Evolutionary conservation across 73 alveolate genomes (phyloP), one percentile per base, ranked within the genome.

Genomic region (Blepharisma stoltei): DNA sequence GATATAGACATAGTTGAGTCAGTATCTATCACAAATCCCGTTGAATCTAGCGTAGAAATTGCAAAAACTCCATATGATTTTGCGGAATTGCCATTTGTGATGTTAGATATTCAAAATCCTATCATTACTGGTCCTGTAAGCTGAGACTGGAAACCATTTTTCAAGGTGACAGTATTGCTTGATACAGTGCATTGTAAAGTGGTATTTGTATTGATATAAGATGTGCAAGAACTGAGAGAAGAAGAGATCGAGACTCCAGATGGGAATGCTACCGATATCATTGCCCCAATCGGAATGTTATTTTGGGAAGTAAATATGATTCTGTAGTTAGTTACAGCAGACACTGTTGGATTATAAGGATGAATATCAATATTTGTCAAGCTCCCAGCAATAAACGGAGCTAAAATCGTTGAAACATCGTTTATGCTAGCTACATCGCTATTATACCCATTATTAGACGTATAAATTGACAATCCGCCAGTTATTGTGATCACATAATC

Each of bases 261-360:
- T 1, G 41, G 41, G 3, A 32, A 32, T 32, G 41, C 41, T 3
- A 32, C 41, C 3, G 41, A 32, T 32, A 32, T 32, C 41, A 32
- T 32, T 32, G 41, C 41, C 0, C 41, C 41, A 32, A 32, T 0
- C 41, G 41, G 41, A 32, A 32, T 32, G 41, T 32, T 32, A 32
- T 32, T 32, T 32, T 32, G 46, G 5, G 73, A 14, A 14, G 73
- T 60, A 25, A 60, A 60, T 18, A 60, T 5, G 18, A 60, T 25
- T 25, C 73, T 60, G 23, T 60, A 60, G 5, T 4, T 60, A 20
- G 48, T 60, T 14, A 11, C 0, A 14, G 23, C 23, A 14, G 73
- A 60, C 2, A 60, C 47, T 60, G 38, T n/a, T 20, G 73, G 73
- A 25, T 60, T 25, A 9, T 18, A n/a, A 20, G 73, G 73, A 38